Base-by-base conservation (phyloP, 805 yeast species). In the Candida methanosorbosa region DNA sequence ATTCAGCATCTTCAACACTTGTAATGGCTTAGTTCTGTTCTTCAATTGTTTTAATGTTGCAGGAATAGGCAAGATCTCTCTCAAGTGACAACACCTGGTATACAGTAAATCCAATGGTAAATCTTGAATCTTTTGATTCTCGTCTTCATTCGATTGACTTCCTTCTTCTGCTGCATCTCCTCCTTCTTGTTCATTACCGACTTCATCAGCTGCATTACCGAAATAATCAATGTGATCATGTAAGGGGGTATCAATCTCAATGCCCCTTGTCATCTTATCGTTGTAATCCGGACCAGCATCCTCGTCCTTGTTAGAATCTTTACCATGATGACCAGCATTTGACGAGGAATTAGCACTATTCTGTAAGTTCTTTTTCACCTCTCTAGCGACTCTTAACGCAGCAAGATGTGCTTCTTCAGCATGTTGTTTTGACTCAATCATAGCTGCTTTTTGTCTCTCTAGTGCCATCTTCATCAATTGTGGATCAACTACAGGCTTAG, bases 381-480 rank as follows among this genome's bases (percentile, higher is more conserved):
- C 92, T 31, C 63, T 61, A 0, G 87, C 87, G 28, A 80, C 72
- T 49, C 81, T 62, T 42, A 72, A 70, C 1, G 90, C 94, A 4
- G 84, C 73, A 22, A 63, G 50, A 55, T 81, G 85, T 0, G 92
- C 90, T 49, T 81, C 90, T 33, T 73, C 70, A 2, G 86, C 85
- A 57, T 81, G 90, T 40, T 72, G 76, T 21, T 70, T 75, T 1
- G 88, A 74, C 49, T 81, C 87, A 18, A 67, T 53, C 15, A 70
- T 45, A 1, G 80, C 74, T 33, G 61, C 50, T 26, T 57, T 65
- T 41, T 78, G 82, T 15, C 73, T 65, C 18, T 76, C 82, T n/a
- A 72, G 46, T 0, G 87, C 87, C 27, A 65, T 40, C 30, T 61
- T 62, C 34, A 80, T 56, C 35, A 77, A 78, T 25, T 63, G 63